Base-by-base conservation (phyloP, 2,329 filamentous ascomycete species). In the Truncatella angustata region DNA sequence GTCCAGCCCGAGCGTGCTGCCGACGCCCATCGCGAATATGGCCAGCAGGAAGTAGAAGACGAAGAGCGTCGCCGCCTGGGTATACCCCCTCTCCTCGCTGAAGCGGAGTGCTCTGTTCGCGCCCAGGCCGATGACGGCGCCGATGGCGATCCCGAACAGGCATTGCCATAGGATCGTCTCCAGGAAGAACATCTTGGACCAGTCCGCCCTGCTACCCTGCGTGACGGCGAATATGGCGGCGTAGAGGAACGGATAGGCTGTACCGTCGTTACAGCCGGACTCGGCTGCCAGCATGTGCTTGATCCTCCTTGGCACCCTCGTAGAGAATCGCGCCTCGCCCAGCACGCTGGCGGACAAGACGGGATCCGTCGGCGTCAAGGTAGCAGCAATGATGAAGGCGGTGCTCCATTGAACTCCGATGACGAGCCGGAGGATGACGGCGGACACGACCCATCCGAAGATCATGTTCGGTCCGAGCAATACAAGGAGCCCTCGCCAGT, bases 291-390 rank as follows among this genome's bases (percentile, higher is more conserved):
- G 84, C 51, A 85, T 78, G 56, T 85, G 80, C 26, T 82, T 75
- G 3, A 86, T 68, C 3, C 75, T 72, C 2, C 81, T 74, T 7
- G 77, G 71, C 2, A 86, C 81, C 52, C 77, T 85, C 54, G 82
- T 83, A 59, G 83, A 75, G 57, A 86, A 85, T 0, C 80, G 78
- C 0, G 81, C 81, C 61, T 85, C 85, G n/a, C 81, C 82, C 14
- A 85, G 75, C 24, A 81, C 80, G 58, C 85, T 81, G 23, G 40
- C 40, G 0, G 81, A 84, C 5, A 86, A 68, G 18, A 85, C 73
- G 0, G 82, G 82, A 54, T 85, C 83, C 0, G 82, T 86, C 51
- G 76, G 83, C 3, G 82, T 84, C 7, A 85, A 80, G 47, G 79
- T 83, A 0, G 82, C 80, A 2, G 74, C 81, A 54, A 86, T 82